These are phyloP conservation scores for Elongisporangium undulatum DNA, from an alignment of 352 stramenopile species.

Conservation along the genomic window DNA sequence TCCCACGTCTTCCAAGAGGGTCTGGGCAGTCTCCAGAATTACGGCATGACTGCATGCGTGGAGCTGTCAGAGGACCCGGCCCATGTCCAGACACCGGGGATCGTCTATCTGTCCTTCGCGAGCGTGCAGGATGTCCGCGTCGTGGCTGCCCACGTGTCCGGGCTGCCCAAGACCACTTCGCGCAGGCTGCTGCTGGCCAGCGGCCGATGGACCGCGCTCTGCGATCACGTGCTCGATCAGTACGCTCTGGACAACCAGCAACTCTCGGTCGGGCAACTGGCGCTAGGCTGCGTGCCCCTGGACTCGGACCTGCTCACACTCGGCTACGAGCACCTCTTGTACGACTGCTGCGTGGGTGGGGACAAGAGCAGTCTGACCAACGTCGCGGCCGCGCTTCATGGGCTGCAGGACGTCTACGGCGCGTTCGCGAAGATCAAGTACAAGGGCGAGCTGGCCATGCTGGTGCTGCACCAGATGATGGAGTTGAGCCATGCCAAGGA, in stretches of 20 bases:
- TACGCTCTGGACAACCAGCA: slow-evolving; percentile 19
- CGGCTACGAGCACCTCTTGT: slow-evolving; percentile 43
- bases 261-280: slow-evolving; percentile 33
- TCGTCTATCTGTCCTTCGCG: slow-evolving; percentile 48
- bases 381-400: slow-evolving; percentile 36
- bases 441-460: slow-evolving; percentile 70
- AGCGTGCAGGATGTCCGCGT: slow-evolving; percentile 37
- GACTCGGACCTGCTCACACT: slow-evolving; percentile 60
- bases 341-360: slow-evolving; percentile 40
- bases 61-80: slow-evolving; percentile 46
- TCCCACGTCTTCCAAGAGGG: slow-evolving; percentile 56
- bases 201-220: slow-evolving; percentile 49
- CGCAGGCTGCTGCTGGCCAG: slow-evolving; percentile 32
- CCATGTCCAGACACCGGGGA: slow-evolving; percentile 16
- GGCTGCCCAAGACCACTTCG: slow-evolving; percentile 10
- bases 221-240: slow-evolving; percentile 35
- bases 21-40: slow-evolving; percentile 25
- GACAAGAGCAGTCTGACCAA: slow-evolving; percentile 48
- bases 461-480: slow-evolving; percentile 63
- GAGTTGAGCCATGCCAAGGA: slow-evolving; percentile 28
- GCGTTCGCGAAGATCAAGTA: slow-evolving; percentile 69
- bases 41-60: slow-evolving; percentile 43
- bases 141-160: slow-evolving; percentile 34
- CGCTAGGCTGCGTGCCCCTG: slow-evolving; percentile 57
- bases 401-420: slow-evolving; percentile 54